phyloP scores from a whole-genome alignment of 2,329 filamentous ascomycete species.

The Hypomyces perniciosus region DNA sequence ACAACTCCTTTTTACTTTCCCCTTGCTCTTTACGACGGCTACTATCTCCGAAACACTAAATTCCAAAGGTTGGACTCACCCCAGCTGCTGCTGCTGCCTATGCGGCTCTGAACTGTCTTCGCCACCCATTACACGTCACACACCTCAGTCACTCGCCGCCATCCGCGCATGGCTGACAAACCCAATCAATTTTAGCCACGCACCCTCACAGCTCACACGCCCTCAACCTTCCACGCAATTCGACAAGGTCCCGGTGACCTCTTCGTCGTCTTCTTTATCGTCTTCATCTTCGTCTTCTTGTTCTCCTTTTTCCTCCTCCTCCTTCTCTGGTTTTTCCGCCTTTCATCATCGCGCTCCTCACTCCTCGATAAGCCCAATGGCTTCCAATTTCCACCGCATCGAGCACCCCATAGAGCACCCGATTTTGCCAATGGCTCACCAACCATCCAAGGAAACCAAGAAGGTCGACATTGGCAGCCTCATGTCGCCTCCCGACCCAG shows the following conservation, averaged over 20 bases:
- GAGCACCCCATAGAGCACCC: conserved; percentile 16
- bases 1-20: neutral
- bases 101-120: conserved; percentile 8
- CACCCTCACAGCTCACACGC: conserved; percentile 1
- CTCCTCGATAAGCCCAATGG: conserved; percentile 20
- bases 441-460: conserved; percentile 25
- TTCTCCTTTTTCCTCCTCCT: conserved; percentile 12
- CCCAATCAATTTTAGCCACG: conserved; percentile 20
- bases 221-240: conserved; percentile 27
- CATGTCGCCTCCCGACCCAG: conserved; percentile 57
- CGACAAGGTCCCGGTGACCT: conserved; percentile 21
- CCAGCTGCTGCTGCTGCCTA: conserved; percentile 8
- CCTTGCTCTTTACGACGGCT: neutral
- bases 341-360: conserved; percentile 9
- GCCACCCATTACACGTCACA: conserved; percentile 13
- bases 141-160: conserved; percentile 18
- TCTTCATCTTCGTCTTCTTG: conserved; percentile 14
- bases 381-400: conserved; percentile 19
- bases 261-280: neutral
- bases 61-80: conserved; percentile 8
- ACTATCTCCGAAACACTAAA: conserved; percentile 10
- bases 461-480: conserved; percentile 49
- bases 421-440: conserved; percentile 23
- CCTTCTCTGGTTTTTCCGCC: conserved; percentile 13
- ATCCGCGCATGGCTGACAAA: conserved; percentile 32